phyloP scores from a whole-genome alignment of 768 basidiomycete genomes.

The Tulasnella sp. region DNA sequence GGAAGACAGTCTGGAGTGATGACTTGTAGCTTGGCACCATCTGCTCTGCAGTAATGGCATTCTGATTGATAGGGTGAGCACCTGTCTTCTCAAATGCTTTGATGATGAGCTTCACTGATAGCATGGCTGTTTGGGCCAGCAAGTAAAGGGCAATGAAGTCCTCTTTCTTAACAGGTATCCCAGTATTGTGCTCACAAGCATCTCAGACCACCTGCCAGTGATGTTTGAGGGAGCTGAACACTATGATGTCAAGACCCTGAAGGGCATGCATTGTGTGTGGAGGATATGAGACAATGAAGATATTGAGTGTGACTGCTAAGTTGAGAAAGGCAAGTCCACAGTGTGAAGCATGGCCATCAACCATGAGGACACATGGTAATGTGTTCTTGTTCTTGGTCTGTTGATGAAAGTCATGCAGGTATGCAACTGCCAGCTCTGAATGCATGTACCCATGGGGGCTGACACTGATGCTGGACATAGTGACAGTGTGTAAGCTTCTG shows the following conservation, averaged over 20 bases:
- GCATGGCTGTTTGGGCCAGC: slow-evolving; percentile 25
- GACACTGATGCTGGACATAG: slow-evolving; percentile 25
- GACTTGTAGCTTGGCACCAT: slow-evolving; percentile 26
- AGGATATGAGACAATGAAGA: slow-evolving; percentile 37
- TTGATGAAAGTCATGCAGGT: slow-evolving; percentile 34
- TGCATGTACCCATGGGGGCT: slow-evolving; percentile 33
- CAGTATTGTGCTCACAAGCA: slow-evolving; percentile 23
- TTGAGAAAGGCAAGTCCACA: slow-evolving; percentile 32
- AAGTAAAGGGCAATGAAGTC: slow-evolving; percentile 33
- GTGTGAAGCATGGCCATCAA: slow-evolving; percentile 41
- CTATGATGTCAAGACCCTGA: slow-evolving; percentile 16
- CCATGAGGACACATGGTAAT: slow-evolving; percentile 29
- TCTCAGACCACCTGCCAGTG: slow-evolving; percentile 24
- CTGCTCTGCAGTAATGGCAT: slow-evolving; percentile 27
- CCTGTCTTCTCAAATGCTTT: slow-evolving; percentile 35
- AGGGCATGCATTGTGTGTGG: slow-evolving; percentile 34
- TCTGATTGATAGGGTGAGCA: slow-evolving; percentile 30
- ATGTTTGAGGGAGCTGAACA: slow-evolving; percentile 25
- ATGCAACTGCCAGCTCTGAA: slow-evolving; percentile 29
- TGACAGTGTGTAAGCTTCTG: no score
- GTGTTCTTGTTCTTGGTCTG: slow-evolving; percentile 31
- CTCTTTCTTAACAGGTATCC: slow-evolving; percentile 26
- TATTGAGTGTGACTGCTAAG: slow-evolving; percentile 30
- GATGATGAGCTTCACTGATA: slow-evolving; percentile 28
- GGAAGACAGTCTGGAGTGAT: slow-evolving; percentile 1